These are phyloP conservation scores for Candida succiphila DNA, from an alignment of 805 yeast species.

Conservation along the genomic window DNA sequence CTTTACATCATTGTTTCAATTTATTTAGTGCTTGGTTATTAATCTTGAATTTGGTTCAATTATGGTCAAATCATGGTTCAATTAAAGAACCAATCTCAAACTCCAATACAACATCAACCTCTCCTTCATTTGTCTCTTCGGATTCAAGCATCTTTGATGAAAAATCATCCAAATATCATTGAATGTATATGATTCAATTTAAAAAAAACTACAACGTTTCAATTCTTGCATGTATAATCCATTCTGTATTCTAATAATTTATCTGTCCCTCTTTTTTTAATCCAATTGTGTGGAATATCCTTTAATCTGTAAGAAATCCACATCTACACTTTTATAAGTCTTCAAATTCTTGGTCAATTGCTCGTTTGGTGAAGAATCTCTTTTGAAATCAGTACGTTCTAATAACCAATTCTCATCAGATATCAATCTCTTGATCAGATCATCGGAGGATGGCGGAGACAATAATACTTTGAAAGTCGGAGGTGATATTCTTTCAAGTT, in stretches of 20 bases:
- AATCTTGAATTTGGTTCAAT: constrained; percentile 13
- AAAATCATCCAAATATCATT: constrained; percentile 10
- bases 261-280: not conserved
- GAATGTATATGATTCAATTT: too few species aligned
- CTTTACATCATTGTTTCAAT: constrained; percentile 74
- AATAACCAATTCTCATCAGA: constrained; percentile 15
- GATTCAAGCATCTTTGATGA: too few species aligned
- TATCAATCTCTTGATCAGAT: constrained; percentile 8
- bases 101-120: constrained; percentile 1
- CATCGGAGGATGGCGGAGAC: constrained; percentile 5
- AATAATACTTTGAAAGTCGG: constrained; percentile 14
- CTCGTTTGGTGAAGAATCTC: not conserved
- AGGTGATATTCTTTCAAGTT: not conserved
- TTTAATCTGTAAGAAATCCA: constrained; percentile 16
- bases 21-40: constrained; percentile 46
- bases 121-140: constrained; percentile 3
- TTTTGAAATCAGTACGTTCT: constrained; percentile 3
- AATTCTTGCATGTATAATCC: too few species aligned
- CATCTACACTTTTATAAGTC: constrained; percentile 7
- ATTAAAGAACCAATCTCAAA: too few species aligned
- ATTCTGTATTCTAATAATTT: too few species aligned
- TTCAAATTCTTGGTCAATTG: too few species aligned
- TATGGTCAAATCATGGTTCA: constrained; percentile 10
- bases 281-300: constrained; percentile 3
- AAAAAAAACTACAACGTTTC: too few species aligned